Evolutionary conservation across 129 eudicot genomes (phyloP).

Genomic region (Calendula officinalis): DNA sequence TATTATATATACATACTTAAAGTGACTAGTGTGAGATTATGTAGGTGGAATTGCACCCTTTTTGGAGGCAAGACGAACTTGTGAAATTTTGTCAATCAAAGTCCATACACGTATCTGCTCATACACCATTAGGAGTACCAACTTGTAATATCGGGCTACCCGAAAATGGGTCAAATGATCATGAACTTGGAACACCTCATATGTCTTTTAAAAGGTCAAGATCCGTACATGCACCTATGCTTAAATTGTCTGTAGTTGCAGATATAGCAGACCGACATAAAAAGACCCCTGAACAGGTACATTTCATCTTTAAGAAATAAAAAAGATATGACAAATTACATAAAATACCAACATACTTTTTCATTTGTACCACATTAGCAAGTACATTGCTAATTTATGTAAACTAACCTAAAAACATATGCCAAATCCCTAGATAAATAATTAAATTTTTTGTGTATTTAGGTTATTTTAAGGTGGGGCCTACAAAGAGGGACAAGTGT

Average conservation of each 20-base stretch:
- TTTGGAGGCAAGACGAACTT: constrained; percentile 68
- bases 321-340: too few species aligned
- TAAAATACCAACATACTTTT: too few species aligned
- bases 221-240: constrained; percentile 62
- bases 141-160: constrained; percentile 28
- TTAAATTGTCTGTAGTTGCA: constrained; percentile 51
- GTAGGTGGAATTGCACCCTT: constrained; percentile 62
- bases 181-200: constrained; percentile 49
- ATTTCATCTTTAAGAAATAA: not conserved
- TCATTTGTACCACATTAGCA: too few species aligned
- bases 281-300: constrained; percentile 62
- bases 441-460: not conserved
- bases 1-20: not conserved
- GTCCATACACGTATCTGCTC: constrained; percentile 61
- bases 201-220: constrained; percentile 52
- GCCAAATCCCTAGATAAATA: not conserved
- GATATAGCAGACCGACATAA: constrained; percentile 54
- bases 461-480: constrained; percentile 61
- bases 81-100: constrained; percentile 57
- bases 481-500: constrained; percentile 54
- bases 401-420: not conserved
- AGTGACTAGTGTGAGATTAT: constrained; percentile 1
- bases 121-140: constrained; percentile 62
- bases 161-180: constrained; percentile 44
- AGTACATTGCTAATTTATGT: too few species aligned